Base-by-base conservation (phyloP, 805 yeast genomes). In the Kodamaea kaohsiungensis region DNA sequence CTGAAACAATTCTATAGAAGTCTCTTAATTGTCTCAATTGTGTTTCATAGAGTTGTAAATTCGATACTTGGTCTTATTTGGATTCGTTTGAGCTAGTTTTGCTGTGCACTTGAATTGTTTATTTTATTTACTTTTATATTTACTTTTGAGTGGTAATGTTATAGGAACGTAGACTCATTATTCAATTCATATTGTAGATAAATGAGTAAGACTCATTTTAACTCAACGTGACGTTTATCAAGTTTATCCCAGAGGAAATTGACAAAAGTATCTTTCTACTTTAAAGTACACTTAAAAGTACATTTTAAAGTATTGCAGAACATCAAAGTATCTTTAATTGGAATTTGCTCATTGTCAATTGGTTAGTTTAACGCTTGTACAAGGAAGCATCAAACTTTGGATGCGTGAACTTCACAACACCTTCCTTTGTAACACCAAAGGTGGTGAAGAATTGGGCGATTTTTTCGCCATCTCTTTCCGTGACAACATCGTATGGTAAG, bases 401-500 rank as follows among this genome's bases (percentile, higher is more conserved):
- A 16, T 79, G 66, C 48, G 91, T 81, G 63, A 84, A 78, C 73
- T 82, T 85, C 61, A 86, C 82, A 62, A 84, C 74, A 49, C 93
- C 93, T 62, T 83, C 83, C 72, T 84, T 84, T 67, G 91, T 87
- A 63, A 88, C 69, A 37, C 88, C 91, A 64, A 88, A 81, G 48
- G 93, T 88, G 61, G 90, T 82, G 75, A 84, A 87, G 68, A 75
- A 84, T 75, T 88, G 91, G 33, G 88, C 89, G 61, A 88, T 80
- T 55, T 65, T 73, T 68, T 83, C 86, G 56, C 84, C 86, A 59
- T 84, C 84, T 74, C 83, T 85, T 66, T 86, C 91, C 67, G 82
- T 78, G 67, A 79, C 77, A 51, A 88, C 80, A 56, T 87, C 92
- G 68, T 87, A 87, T 48, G 89, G 84, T 66, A 80, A 78, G 64